A percentile compares a stretch with the other conserved stretches of the same genome.
Evolutionary conservation across 2,329 filamentous ascomycete genomes (phyloP).

Genomic region (Fusarium floridanum): DNA sequence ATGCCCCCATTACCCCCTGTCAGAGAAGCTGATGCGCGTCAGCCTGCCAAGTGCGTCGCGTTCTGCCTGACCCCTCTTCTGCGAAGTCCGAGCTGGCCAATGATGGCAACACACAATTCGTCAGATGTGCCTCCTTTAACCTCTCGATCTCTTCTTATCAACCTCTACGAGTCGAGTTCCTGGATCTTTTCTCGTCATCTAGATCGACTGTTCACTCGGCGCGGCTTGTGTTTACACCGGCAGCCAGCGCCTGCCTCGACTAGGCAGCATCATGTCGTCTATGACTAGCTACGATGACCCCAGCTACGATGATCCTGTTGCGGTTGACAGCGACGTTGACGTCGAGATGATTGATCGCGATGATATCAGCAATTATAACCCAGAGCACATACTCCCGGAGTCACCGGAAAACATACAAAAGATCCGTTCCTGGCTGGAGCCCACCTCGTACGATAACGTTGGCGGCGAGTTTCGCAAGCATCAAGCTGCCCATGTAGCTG

Average conservation of each 20-base stretch:
- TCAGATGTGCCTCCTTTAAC: background rate
- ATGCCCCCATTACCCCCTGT: background rate
- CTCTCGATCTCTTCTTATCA: background rate
- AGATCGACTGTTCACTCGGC: background rate
- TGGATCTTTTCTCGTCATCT: background rate
- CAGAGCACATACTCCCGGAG: conserved; percentile 48
- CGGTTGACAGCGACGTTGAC: conserved; percentile 31
- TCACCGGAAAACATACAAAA: conserved; percentile 37
- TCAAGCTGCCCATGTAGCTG: conserved; percentile 10
- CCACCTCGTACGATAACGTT: conserved; percentile 24
- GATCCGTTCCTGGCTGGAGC: conserved; percentile 23
- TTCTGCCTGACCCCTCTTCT: background rate
- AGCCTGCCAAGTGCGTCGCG: background rate
- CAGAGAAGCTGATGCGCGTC: background rate
- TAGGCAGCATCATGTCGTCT: background rate
- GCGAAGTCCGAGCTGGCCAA: background rate
- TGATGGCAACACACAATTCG: background rate
- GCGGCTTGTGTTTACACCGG: background rate
- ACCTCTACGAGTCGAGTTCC: background rate
- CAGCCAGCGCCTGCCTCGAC: background rate
- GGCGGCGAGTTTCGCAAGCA: conserved; percentile 36
- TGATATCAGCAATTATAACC: conserved; percentile 49
- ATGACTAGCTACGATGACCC: background rate
- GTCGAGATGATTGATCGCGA: conserved; percentile 44
- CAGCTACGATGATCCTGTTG: background rate